Evolutionary conservation across 192 early-diverging fungal genomes (phyloP), one percentile per base, ranked within the genome.

Genomic region (Hyaloraphidium curvatum): DNA sequence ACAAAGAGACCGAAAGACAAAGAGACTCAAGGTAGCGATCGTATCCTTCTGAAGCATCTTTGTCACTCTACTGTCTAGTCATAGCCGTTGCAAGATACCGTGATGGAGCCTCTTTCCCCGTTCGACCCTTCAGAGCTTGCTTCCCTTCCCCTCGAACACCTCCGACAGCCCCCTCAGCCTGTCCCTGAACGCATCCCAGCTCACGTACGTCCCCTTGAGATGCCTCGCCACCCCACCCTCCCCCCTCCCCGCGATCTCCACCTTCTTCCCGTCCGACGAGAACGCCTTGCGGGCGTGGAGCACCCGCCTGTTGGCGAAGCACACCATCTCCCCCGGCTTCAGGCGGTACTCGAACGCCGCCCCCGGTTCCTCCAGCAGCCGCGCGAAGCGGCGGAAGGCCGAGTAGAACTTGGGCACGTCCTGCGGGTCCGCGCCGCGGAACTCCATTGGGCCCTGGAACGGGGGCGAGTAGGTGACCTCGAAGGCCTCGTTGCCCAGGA

Each of bases 221-320:
- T 83, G 78, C 40, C 86, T 62, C n/a, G n/a, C n/a, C n/a, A n/a
- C n/a, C n/a, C n/a, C n/a, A n/a, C n/a, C n/a, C n/a, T n/a, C n/a
- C n/a, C n/a, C n/a, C n/a, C n/a, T n/a, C n/a, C n/a, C n/a, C n/a
- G n/a, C n/a, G n/a, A n/a, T n/a, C n/a, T n/a, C n/a, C n/a, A n/a
- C n/a, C n/a, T n/a, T n/a, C n/a, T n/a, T n/a, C n/a, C n/a, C n/a
- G 27, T 85, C 77, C 4, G 84, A 83, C 52, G 67, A 74, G 70
- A 87, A 89, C 14, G 69, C 70, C 0, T 67, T 69, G 23, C 86
- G 65, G 11, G 79, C 86, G 68, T 89, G 86, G 52, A 89, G 58
- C 3, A 87, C 81, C 19, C 86, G 60, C 48, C 83, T 59, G 60
- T 89, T 89, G 1, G 72, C 72, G 68, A 89, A 86, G n/a, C 87